Evolutionary conservation across 2,329 filamentous ascomycete genomes (phyloP).

Genomic region (Xylariaceae sp.): DNA sequence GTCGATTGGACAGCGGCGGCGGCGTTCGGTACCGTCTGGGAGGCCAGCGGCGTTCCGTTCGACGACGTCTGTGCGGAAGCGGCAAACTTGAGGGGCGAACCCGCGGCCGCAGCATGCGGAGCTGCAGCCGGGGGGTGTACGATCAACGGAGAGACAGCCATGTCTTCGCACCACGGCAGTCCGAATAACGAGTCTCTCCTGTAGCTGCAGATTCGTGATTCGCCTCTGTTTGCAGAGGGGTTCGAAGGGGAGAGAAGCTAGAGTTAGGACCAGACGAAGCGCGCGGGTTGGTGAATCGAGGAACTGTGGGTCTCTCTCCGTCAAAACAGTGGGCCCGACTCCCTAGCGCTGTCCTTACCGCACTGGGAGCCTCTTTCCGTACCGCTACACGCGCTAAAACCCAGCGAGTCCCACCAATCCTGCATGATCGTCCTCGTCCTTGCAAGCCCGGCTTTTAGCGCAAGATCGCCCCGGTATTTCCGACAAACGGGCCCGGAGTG

Average conservation of each 20-base stretch:
- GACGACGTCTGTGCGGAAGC: slow-evolving; percentile 39
- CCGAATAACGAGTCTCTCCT: neutral
- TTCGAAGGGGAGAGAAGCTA: neutral
- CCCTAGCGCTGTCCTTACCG: too few relatives aligned
- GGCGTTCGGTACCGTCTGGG: slow-evolving; percentile 26
- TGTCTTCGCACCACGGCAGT: slow-evolving; percentile 10
- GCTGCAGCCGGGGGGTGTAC: slow-evolving; percentile 28
- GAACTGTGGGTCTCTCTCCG: neutral
- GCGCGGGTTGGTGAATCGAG: neutral
- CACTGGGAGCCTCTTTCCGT: neutral
- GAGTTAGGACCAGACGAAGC: too few relatives aligned
- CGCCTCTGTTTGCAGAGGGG: neutral
- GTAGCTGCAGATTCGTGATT: neutral
- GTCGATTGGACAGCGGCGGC: slow-evolving; percentile 29
- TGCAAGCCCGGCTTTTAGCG: neutral
- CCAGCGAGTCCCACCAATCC: too few relatives aligned
- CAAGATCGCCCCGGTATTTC: neutral
- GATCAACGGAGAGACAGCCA: slow-evolving; percentile 33
- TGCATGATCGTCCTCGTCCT: neutral
- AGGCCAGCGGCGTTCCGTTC: slow-evolving; percentile 41
- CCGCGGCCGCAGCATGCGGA: slow-evolving; percentile 32
- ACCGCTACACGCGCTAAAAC: neutral
- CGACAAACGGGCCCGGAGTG: neutral
- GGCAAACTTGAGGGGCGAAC: slow-evolving; percentile 42
- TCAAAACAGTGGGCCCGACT: too few relatives aligned